These are phyloP conservation scores for Leptographium wingfieldii DNA, from an alignment of 2,329 filamentous ascomycete species.

Conservation along the genomic window DNA sequence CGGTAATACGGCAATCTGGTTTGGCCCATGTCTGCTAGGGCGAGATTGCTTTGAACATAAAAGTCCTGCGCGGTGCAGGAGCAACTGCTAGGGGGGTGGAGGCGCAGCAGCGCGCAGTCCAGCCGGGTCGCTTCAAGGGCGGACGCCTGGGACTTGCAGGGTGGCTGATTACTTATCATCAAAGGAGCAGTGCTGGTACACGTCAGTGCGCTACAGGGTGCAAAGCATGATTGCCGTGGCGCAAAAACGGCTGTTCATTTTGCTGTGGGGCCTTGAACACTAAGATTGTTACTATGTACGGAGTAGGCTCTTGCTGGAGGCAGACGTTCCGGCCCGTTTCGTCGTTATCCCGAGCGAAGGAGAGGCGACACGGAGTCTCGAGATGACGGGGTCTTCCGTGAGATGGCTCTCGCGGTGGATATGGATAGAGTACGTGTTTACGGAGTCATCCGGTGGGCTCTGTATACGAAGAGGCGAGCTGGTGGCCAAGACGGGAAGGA, in stretches of 20 bases:
- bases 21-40: not conserved
- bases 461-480: too few species aligned
- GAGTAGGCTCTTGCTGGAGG: not conserved
- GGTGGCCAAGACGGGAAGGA: too few species aligned
- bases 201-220: not conserved
- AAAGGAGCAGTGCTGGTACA: not conserved
- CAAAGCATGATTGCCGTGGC: not conserved
- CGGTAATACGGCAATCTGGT: not conserved
- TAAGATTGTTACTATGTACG: not conserved
- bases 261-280: not conserved
- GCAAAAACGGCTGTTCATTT: not conserved
- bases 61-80: not conserved
- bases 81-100: not conserved
- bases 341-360: not conserved
- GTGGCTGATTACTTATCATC: not conserved
- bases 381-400: too few species aligned
- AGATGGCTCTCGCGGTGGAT: not conserved
- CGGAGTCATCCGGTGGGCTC: not conserved
- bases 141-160: not conserved
- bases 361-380: not conserved
- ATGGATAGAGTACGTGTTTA: not conserved
- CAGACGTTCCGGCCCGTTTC: not conserved
- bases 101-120: not conserved
- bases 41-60: not conserved
- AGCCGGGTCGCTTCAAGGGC: too few species aligned